These are phyloP conservation scores for Colletotrichum sp. DNA, from an alignment of 2,329 filamentous ascomycete genomes.

Conservation along the genomic window DNA sequence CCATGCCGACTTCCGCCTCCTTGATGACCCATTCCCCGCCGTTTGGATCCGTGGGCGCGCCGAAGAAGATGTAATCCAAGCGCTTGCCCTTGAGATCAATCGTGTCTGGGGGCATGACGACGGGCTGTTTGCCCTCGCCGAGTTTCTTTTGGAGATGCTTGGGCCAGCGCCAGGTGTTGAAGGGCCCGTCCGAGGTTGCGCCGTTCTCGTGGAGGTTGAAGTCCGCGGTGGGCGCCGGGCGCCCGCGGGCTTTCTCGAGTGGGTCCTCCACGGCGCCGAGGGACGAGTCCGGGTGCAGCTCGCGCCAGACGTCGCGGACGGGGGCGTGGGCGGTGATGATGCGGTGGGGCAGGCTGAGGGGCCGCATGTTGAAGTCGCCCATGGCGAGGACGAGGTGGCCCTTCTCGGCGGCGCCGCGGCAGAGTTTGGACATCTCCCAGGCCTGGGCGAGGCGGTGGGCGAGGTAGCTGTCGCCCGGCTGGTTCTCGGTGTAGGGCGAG, in stretches of 20 bases:
- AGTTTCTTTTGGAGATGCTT: conserved; percentile 72
- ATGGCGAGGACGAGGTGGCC: conserved; percentile 85
- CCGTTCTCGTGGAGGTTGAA: conserved; percentile 84
- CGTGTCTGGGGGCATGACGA: conserved; percentile 67
- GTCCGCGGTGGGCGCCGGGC: conserved; percentile 74
- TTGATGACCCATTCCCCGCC: conserved; percentile 69
- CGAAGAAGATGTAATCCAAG: conserved; percentile 93
- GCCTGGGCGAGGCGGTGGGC: conserved; percentile 91
- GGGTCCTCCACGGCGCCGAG: conserved; percentile 74
- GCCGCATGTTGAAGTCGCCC: conserved; percentile 98
- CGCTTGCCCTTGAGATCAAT: conserved; percentile 80
- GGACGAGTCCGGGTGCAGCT: conserved; percentile 83
- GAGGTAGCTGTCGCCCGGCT: conserved; percentile 82
- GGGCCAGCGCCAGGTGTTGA: conserved; percentile 95
- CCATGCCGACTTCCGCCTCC: conserved; percentile 77
- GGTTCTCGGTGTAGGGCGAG: conserved; percentile 78
- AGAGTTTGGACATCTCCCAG: conserved; percentile 92
- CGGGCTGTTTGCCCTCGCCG: conserved; percentile 64
- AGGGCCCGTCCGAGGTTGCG: conserved; percentile 81
- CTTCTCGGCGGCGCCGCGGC: conserved; percentile 79
- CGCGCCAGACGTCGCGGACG: conserved; percentile 84
- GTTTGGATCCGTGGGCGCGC: conserved; percentile 32
- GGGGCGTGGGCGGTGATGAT: conserved; percentile 80
- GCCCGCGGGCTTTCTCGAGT: conserved; percentile 68
- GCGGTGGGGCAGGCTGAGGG: conserved; percentile 81